Percentiles rank a stretch among this genome's conserved stretches.
Conservation (phyloP, 2,329 filamentous ascomycete genomes). For the Tothia fuscella region DNA sequence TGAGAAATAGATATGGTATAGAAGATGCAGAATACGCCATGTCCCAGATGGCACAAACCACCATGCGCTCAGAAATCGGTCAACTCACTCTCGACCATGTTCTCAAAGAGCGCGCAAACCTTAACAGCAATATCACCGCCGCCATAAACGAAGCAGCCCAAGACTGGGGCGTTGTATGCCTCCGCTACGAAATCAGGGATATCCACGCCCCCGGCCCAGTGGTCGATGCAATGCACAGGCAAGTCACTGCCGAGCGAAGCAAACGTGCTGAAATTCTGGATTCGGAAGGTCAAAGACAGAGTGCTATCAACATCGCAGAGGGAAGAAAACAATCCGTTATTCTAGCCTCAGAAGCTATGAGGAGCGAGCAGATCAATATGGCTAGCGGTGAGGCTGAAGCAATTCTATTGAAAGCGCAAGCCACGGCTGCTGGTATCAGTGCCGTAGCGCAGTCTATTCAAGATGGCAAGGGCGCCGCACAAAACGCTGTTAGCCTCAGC, state of each 20-base stretch:
- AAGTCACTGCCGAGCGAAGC: conserved; percentile 92
- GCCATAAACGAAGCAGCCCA: conserved; percentile 97
- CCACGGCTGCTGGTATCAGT: conserved; percentile 80
- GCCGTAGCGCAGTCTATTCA: conserved; percentile 67
- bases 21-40: conserved; percentile 99
- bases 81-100: conserved; percentile 95
- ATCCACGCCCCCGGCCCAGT: conserved; percentile 92
- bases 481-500: conserved; percentile 71
- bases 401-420: conserved; percentile 71
- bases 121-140: conserved; percentile 97
- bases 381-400: conserved; percentile 90
- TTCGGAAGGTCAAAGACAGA: conserved; percentile 91
- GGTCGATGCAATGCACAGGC: conserved; percentile 94
- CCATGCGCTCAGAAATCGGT: conserved; percentile 97
- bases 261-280: conserved; percentile 97
- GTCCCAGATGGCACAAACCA: conserved; percentile 93
- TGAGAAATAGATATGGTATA: conserved; percentile 66
- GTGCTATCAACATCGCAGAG: conserved; percentile 97
- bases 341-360: conserved; percentile 82
- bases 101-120: conserved; percentile 86
- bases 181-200: conserved; percentile 95
- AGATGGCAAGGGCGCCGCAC: conserved; percentile 61
- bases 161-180: conserved; percentile 91
- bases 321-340: conserved; percentile 96
- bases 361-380: conserved; percentile 83